Percentiles rank a stretch among this genome's conserved stretches.
These are phyloP conservation scores for Phlebiopsis flavidoalba DNA, from an alignment of 768 basidiomycete genomes.

Conservation along the genomic window DNA sequence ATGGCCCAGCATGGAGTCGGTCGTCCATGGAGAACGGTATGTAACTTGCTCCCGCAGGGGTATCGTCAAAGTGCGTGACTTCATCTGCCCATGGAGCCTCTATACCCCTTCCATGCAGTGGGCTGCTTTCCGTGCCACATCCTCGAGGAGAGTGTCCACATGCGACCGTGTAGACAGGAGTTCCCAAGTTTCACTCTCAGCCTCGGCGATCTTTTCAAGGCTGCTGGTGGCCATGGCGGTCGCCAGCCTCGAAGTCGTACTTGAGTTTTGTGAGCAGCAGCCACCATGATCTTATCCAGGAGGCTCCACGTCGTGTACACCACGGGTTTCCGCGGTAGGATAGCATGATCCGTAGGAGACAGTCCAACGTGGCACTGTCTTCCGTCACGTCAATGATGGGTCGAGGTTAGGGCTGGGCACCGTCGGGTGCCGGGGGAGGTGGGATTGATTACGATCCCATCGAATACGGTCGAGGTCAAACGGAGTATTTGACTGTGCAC, in stretches of 20 bases:
- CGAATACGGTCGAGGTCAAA: too few species aligned
- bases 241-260: conserved; percentile 20
- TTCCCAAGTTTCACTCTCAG: too few species aligned
- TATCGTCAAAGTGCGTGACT: neutral
- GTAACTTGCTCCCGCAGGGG: neutral
- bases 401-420: too few species aligned
- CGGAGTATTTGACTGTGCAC: too few species aligned
- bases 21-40: conserved; percentile 16
- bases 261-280: conserved; percentile 24
- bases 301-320: neutral
- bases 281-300: conserved; percentile 11
- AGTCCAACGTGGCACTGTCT: neutral
- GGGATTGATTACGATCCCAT: too few species aligned
- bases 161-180: conserved; percentile 1
- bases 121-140: neutral
- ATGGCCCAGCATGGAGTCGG: neutral
- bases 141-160: conserved; percentile 5
- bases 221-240: neutral
- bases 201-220: neutral
- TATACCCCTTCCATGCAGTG: neutral
- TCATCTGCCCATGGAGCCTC: neutral
- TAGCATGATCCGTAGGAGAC: too few species aligned
- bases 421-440: too few species aligned
- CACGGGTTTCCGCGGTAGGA: too few species aligned
- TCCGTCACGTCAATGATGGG: conserved; percentile 4